Percentiles rank a stretch among this genome's conserved stretches.
Evolutionary conservation across 1,139 yeast genomes (phyloP).

Genomic region (Hansenula lynferdii): DNA sequence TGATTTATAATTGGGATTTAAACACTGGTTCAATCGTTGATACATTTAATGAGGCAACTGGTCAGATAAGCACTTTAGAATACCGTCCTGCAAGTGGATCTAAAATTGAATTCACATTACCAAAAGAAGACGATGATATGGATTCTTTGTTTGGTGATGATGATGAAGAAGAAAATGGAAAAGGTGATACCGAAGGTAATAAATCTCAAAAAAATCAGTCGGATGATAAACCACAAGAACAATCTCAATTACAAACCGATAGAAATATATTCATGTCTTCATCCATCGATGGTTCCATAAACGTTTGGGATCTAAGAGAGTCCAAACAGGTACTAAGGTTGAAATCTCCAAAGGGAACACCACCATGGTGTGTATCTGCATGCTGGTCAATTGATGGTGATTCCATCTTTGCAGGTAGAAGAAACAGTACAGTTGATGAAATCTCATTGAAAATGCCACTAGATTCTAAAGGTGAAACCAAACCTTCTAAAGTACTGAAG

Average conservation of each 20-base stretch:
- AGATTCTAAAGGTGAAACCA: conserved; percentile 31
- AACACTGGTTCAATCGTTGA: conserved; percentile 56
- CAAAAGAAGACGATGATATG: conserved; percentile 53
- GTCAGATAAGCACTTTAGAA: conserved; percentile 76
- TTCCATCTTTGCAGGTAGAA: conserved; percentile 74
- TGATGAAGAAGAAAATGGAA: conserved; percentile 54
- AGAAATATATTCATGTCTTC: conserved; percentile 71
- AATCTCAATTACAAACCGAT: conserved; percentile 25
- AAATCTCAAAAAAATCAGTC: conserved; percentile 16
- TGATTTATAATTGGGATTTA: conserved; percentile 79
- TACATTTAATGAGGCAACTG: conserved; percentile 50
- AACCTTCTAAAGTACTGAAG: conserved; percentile 54
- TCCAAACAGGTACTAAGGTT: conserved; percentile 45
- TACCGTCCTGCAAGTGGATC: conserved; percentile 72
- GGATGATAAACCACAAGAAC: neutral
- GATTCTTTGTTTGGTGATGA: conserved; percentile 81
- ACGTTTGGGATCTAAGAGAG: conserved; percentile 77
- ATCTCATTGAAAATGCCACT: conserved; percentile 63
- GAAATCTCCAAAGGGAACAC: conserved; percentile 60
- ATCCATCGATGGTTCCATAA: conserved; percentile 77
- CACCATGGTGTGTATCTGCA: conserved; percentile 97
- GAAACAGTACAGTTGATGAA: conserved; percentile 88
- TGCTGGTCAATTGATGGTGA: conserved; percentile 89
- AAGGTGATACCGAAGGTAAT: conserved; percentile 25
- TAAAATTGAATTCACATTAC: conserved; percentile 21